phyloP scores from a whole-genome alignment of 2,329 filamentous ascomycete genomes.

The Cephalotrichum gorgonifer region DNA sequence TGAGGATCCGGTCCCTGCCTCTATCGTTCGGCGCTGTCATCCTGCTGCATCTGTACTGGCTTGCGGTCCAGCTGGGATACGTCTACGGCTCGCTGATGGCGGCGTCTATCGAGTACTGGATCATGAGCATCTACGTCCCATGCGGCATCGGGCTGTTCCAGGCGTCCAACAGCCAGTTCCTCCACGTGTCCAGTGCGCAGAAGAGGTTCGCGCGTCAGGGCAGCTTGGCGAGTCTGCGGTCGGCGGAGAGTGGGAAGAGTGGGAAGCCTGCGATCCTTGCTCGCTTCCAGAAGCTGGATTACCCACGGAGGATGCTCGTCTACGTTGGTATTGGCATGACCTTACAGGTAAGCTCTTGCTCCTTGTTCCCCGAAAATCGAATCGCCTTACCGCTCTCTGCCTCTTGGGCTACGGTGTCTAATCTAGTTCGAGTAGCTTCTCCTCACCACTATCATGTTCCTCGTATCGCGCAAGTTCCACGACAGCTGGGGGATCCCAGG shows the following conservation, averaged over 20 bases:
- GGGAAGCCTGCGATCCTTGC: constrained; percentile 18
- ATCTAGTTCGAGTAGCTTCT: constrained; percentile 33
- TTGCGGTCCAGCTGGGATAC: constrained; percentile 27
- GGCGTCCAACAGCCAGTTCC: constrained; percentile 50
- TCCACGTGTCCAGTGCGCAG: constrained; percentile 47
- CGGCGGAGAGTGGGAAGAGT: constrained; percentile 8
- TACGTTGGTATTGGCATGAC: constrained; percentile 43
- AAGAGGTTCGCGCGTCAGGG: constrained; percentile 22
- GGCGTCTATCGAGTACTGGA: constrained; percentile 50
- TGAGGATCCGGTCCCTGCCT: constrained; percentile 27
- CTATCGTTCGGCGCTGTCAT: constrained; percentile 28
- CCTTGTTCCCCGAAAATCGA: neutral
- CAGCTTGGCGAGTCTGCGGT: neutral
- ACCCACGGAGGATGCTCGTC: constrained; percentile 36
- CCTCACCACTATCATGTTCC: constrained; percentile 48
- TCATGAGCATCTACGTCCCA: constrained; percentile 56
- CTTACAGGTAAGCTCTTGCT: constrained; percentile 38
- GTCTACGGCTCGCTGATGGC: constrained; percentile 29
- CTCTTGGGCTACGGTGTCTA: constrained; percentile 2
- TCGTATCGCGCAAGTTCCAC: constrained; percentile 57
- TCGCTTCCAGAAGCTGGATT: constrained; percentile 28
- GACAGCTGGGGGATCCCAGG: constrained; percentile 47
- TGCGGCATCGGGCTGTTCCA: constrained; percentile 58
- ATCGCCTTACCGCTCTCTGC: neutral
- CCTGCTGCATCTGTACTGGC: constrained; percentile 31